Conservation (phyloP, 345 rosid species). For the Eucalyptus lansdowneana region DNA sequence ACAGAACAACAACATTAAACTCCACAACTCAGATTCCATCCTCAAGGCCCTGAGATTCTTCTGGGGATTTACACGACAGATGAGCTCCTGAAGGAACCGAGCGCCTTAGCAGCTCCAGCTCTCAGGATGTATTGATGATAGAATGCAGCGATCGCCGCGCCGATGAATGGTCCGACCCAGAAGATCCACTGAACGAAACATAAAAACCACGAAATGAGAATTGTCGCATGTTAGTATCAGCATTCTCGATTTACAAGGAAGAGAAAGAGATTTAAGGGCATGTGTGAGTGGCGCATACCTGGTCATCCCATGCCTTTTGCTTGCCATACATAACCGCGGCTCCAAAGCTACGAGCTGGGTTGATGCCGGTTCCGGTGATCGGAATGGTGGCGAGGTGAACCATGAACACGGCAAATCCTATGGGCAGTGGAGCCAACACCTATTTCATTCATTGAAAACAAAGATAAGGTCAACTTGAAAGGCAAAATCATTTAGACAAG, state of each 20-base stretch:
- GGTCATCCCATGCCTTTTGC: slow-evolving; percentile 34
- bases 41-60: not conserved
- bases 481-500: not conserved
- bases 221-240: not conserved
- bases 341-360: slow-evolving; percentile 36
- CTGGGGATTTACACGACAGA: not conserved
- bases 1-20: not conserved
- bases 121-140: slow-evolving; percentile 25
- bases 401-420: slow-evolving; percentile 38
- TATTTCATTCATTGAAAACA: not conserved
- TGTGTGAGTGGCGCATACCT: not conserved
- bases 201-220: not conserved
- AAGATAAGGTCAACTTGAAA: not conserved
- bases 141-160: slow-evolving; percentile 27
- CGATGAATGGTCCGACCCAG: slow-evolving; percentile 41
- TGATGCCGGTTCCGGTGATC: slow-evolving; percentile 30
- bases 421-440: slow-evolving; percentile 36
- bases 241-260: not conserved
- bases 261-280: not conserved
- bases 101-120: slow-evolving; percentile 19
- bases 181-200: slow-evolving; percentile 25
- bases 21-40: not conserved
- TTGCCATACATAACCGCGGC: slow-evolving; percentile 21
- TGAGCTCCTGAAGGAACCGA: slow-evolving; percentile 27
- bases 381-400: slow-evolving; percentile 37